Evolutionary conservation across 228 moss, liverwort and hornwort species (phyloP).

Genomic region (Sphagnum magellanicum): DNA sequence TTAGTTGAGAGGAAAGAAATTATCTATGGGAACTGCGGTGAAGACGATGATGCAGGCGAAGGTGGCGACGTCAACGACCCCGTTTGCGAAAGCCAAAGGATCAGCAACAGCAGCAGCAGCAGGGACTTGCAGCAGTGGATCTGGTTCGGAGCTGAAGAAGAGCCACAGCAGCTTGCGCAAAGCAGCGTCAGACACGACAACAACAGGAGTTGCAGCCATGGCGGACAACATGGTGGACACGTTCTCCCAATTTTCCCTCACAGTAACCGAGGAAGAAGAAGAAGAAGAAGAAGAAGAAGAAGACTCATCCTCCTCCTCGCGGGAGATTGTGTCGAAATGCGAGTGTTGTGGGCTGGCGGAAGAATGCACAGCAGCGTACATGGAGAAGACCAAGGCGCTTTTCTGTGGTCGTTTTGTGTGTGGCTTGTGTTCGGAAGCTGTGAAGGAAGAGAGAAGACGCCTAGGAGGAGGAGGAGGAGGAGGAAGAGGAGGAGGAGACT

Average conservation of each 20-base stretch:
- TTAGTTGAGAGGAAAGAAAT: too few species aligned
- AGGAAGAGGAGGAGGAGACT: not conserved
- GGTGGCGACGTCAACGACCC: too few species aligned
- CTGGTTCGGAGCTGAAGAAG: too few species aligned
- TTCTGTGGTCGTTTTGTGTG: conserved; percentile 72
- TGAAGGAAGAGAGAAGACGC: conserved; percentile 71
- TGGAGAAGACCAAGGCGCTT: conserved; percentile 47
- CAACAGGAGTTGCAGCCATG: too few species aligned
- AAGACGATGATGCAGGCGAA: too few species aligned
- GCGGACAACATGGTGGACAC: conserved; percentile 32
- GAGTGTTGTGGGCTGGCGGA: conserved; percentile 78
- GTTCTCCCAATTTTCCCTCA: conserved; percentile 41
- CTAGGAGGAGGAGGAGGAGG: conserved; percentile 17
- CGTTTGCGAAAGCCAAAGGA: too few species aligned
- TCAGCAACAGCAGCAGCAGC: too few species aligned
- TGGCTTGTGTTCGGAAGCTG: conserved; percentile 78
- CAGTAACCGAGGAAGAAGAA: not conserved
- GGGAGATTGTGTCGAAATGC: conserved; percentile 31
- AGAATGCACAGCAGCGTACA: conserved; percentile 73
- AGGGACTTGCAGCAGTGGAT: too few species aligned
- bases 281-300: conserved; percentile 28
- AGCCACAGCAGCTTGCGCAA: too few species aligned
- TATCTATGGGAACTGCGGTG: too few species aligned
- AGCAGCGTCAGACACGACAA: too few species aligned
- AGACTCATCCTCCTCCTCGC: too few species aligned